Conservation (phyloP, 176 grass and related monocot species). For the Aegilops tauschii region DNA sequence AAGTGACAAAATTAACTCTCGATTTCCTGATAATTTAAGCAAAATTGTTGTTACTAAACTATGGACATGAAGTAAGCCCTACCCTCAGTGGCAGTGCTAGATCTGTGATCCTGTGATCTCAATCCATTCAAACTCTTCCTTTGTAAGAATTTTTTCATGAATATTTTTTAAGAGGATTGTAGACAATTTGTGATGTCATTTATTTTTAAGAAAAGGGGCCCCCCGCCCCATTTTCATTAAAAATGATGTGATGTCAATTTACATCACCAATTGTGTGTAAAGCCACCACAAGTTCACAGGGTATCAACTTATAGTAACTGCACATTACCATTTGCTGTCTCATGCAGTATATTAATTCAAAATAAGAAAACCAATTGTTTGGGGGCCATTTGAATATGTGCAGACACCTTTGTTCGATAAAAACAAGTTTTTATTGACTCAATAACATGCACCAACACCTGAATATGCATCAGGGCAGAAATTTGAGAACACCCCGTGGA, state of each 20-base stretch:
- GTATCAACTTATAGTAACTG: background rate
- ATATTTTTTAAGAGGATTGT: background rate
- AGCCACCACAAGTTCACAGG: background rate
- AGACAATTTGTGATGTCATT: background rate
- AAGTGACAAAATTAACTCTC: background rate
- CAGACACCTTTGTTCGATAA: background rate
- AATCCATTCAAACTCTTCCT: background rate
- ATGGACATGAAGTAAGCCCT: background rate
- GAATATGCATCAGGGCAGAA: background rate
- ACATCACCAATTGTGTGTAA: background rate
- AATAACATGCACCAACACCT: background rate
- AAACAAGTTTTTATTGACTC: background rate
- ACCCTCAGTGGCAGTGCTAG: background rate
- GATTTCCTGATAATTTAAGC: conserved; percentile 5
- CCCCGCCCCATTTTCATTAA: no score
- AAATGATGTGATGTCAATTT: background rate
- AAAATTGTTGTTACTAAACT: conserved; percentile 2
- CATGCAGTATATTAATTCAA: background rate
- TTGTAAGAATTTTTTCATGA: background rate
- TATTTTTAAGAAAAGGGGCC: no score
- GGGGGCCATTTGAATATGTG: background rate
- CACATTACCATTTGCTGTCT: background rate
- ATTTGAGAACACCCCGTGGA: background rate
- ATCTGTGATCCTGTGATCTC: background rate
- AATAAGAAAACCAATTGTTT: conserved; percentile 1